Percentiles rank a stretch among this genome's conserved stretches.
Conservation (phyloP, 2,329 filamentous ascomycete genomes). For the Aspergillus costaricaensis region DNA sequence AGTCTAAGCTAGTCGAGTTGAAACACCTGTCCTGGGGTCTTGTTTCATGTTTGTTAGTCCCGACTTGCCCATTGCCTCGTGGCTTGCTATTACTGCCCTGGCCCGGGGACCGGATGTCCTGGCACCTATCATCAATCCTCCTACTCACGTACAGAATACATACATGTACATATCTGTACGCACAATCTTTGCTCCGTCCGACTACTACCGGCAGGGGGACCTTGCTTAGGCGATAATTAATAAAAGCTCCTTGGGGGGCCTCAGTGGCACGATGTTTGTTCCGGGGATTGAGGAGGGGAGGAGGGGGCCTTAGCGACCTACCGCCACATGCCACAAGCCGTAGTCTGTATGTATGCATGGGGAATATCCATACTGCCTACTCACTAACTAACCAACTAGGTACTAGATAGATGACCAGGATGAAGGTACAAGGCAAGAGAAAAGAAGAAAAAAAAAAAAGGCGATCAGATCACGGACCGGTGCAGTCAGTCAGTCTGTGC, state of each 20-base stretch:
- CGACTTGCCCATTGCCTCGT: not conserved
- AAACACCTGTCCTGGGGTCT: slow-evolving; percentile 2
- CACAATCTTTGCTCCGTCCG: not conserved
- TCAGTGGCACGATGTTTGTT: not conserved
- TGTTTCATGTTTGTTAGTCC: not conserved
- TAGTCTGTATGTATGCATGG: not conserved
- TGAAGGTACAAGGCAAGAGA: not conserved
- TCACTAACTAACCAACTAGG: not conserved
- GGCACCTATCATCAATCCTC: slow-evolving; percentile 1
- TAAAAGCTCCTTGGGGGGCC: not conserved
- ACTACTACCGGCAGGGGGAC: not conserved
- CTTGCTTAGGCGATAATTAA: not conserved
- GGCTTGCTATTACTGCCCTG: not conserved
- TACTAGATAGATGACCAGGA: not conserved
- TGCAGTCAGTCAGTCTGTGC: slow-evolving; percentile 18
- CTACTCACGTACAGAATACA: not conserved
- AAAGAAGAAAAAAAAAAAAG: not conserved
- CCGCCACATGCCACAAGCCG: not conserved
- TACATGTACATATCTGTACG: not conserved
- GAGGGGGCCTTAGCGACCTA: not conserved
- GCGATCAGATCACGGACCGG: slow-evolving; percentile 7
- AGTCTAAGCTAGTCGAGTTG: not conserved
- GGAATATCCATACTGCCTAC: not conserved
- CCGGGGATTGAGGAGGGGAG: not conserved
- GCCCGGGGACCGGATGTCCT: not conserved